Conservation (phyloP, 2,329 filamentous ascomycete genomes). For the Aspergillus hiratsukae region DNA sequence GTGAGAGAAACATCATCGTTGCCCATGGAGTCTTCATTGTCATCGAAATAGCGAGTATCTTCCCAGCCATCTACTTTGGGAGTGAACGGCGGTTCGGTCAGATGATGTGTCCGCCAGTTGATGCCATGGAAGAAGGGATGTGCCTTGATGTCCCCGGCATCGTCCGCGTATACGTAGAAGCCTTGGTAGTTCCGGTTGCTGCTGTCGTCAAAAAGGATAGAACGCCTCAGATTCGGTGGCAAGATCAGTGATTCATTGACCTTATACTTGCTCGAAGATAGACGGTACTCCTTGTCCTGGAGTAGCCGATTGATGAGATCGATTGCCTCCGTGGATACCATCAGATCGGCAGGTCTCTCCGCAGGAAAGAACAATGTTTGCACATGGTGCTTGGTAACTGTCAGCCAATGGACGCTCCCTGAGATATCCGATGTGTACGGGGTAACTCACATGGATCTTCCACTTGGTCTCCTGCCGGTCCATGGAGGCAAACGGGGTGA, state of each 20-base stretch:
- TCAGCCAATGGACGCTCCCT: conserved; percentile 10
- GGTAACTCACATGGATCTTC: conserved; percentile 66
- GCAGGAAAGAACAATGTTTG: conserved; percentile 67
- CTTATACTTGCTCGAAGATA: conserved; percentile 72
- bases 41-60: conserved; percentile 88
- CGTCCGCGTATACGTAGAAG: conserved; percentile 72
- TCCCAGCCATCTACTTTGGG: conserved; percentile 65
- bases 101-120: conserved; percentile 71
- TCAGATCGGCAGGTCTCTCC: conserved; percentile 47
- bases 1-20: conserved; percentile 10
- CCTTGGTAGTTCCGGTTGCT: conserved; percentile 42
- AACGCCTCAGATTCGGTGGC: conserved; percentile 25
- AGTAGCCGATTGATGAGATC: conserved; percentile 71
- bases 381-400: conserved; percentile 58
- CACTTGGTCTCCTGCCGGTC: conserved; percentile 78
- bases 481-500: conserved; percentile 82
- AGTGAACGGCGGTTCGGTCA: conserved; percentile 70
- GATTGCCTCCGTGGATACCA: conserved; percentile 66
- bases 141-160: conserved; percentile 82
- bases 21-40: conserved; percentile 54
- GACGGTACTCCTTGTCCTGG: conserved; percentile 66
- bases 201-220: conserved; percentile 27
- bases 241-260: conserved; percentile 54
- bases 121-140: conserved; percentile 82
- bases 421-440: background rate